Percentiles rank a stretch among this genome's conserved stretches.
These are phyloP conservation scores for Aspergillus indologenus DNA, from an alignment of 495 filamentous ascomycete genomes.

Conservation along the genomic window DNA sequence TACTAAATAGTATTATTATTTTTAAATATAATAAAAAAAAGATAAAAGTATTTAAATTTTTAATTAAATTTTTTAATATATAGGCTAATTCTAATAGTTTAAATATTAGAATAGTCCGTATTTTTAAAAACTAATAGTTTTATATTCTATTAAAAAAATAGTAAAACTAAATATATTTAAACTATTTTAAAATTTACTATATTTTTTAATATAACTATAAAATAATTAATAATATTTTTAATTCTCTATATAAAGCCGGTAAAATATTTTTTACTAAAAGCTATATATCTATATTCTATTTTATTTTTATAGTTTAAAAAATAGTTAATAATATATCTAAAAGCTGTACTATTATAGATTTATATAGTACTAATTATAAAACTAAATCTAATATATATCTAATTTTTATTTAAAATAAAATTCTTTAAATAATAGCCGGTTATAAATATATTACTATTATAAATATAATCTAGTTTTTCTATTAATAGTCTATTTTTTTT, in stretches of 20 bases:
- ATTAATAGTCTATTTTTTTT: not conserved
- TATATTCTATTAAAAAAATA: not conserved
- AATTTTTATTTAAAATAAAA: not conserved
- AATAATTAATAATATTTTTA: not conserved
- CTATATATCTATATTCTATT: not conserved
- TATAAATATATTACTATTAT: not conserved
- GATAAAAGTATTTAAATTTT: not conserved
- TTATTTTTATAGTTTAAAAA: not conserved
- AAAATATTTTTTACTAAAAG: not conserved
- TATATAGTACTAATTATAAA: not conserved
- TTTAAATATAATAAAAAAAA: not conserved
- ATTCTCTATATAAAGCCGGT: not conserved
- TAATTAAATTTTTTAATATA: not conserved
- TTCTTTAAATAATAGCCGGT: slow-evolving; percentile 3
- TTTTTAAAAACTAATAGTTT: not conserved
- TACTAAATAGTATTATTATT: not conserved
- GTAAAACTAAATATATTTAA: not conserved
- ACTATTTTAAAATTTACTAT: not conserved
- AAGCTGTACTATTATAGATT: not conserved
- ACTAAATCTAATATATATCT: not conserved
- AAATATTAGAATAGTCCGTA: not conserved
- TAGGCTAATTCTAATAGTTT: not conserved
- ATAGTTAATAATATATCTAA: not conserved
- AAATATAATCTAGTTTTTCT: not conserved
- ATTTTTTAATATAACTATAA: not conserved